A percentile compares a stretch with the other conserved stretches of the same genome.
phyloP scores from a whole-genome alignment of 306 rosid species.

The Glycine tomentella region DNA sequence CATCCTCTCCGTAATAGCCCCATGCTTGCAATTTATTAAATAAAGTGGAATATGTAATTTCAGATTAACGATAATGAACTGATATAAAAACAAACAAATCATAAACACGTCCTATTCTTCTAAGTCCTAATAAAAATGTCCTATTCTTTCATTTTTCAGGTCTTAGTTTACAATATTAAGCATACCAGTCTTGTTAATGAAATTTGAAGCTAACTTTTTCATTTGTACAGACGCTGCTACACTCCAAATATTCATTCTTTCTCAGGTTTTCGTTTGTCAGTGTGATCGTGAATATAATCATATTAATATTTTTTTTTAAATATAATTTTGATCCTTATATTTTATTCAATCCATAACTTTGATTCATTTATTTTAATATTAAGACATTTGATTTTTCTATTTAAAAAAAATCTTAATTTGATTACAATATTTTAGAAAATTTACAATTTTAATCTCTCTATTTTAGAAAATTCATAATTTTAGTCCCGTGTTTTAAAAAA shows the following conservation, averaged over 20 bases:
- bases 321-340: too few relatives aligned
- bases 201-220: conserved; percentile 8
- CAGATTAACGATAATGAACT: neutral
- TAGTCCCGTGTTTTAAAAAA: too few relatives aligned
- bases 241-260: neutral
- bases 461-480: too few relatives aligned
- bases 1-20: neutral
- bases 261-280: conserved; percentile 9
- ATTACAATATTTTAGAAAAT: too few relatives aligned
- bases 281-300: neutral
- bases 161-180: neutral
- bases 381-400: too few relatives aligned
- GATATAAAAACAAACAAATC: neutral
- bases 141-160: neutral
- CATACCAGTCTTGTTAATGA: conserved; percentile 11
- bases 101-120: neutral
- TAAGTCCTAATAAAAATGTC: too few relatives aligned
- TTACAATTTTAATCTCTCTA: too few relatives aligned
- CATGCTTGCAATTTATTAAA: neutral
- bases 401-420: too few relatives aligned
- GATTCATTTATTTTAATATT: too few relatives aligned
- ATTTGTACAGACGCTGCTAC: conserved; percentile 6
- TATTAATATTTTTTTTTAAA: too few relatives aligned
- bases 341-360: too few relatives aligned
- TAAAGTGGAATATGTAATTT: neutral